Conservation (phyloP, 495 filamentous ascomycete genomes). For the Xylaria cubensis region DNA sequence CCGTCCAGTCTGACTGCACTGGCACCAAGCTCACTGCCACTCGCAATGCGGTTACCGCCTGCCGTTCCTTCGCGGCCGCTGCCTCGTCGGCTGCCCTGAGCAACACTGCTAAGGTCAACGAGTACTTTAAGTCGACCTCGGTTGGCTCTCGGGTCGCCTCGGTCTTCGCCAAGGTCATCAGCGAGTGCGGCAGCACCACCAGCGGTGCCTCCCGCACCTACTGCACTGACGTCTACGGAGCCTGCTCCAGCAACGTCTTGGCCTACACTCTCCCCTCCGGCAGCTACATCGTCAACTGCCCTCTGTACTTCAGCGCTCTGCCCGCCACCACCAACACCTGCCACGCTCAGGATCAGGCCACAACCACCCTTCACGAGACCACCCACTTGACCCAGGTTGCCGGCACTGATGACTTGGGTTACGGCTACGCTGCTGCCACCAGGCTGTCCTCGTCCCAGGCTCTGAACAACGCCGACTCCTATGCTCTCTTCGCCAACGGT, state of each 20-base stretch:
- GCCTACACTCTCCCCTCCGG: constrained; percentile 63
- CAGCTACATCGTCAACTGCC: constrained; percentile 64
- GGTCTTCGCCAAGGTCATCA: constrained; percentile 59
- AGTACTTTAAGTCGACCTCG: constrained; percentile 66
- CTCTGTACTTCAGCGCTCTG: constrained; percentile 61
- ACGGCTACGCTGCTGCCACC: constrained; percentile 60
- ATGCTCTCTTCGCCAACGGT: constrained; percentile 65
- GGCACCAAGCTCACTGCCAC: constrained; percentile 49
- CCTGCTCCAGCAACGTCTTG: constrained; percentile 60
- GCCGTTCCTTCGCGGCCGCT: constrained; percentile 58
- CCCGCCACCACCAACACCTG: constrained; percentile 54
- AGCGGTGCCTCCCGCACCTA: constrained; percentile 57
- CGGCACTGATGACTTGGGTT: constrained; percentile 60
- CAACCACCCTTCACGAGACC: constrained; percentile 67
- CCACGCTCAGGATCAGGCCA: constrained; percentile 64
- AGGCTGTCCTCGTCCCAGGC: constrained; percentile 50
- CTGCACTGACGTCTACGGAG: constrained; percentile 59
- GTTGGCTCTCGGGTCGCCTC: constrained; percentile 57
- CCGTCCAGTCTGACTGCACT: constrained; percentile 56
- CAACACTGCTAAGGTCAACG: constrained; percentile 61
- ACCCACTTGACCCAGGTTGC: constrained; percentile 59
- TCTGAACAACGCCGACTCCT: constrained; percentile 65
- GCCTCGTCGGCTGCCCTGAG: constrained; percentile 57
- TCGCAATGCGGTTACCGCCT: constrained; percentile 56
- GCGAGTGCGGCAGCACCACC: constrained; percentile 54